phyloP scores from a whole-genome alignment of 768 basidiomycete genomes.

The Glaciozyma martinii region DNA sequence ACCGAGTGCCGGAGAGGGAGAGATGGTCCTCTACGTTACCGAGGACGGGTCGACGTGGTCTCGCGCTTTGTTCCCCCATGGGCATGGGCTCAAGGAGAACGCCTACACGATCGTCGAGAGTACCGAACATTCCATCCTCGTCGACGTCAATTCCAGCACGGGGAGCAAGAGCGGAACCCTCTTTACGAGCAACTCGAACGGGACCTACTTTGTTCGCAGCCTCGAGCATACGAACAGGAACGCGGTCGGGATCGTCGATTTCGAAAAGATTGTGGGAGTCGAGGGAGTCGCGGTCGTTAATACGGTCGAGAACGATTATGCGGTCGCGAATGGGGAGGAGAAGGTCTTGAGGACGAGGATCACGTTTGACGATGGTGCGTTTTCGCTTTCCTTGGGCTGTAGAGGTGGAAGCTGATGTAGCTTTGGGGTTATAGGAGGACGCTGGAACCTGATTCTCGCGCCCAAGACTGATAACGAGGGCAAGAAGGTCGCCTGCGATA shows the following conservation, averaged over 20 bases:
- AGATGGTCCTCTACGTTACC: conserved; percentile 78
- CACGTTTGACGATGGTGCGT: conserved; percentile 76
- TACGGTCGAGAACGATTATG: conserved; percentile 68
- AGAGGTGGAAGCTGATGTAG: conserved; percentile 19
- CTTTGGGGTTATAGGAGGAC: conserved; percentile 46
- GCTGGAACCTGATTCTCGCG: conserved; percentile 64
- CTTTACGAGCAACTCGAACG: conserved; percentile 87
- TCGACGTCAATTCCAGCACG: conserved; percentile 72
- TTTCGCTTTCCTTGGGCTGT: background rate
- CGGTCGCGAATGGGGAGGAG: conserved; percentile 63
- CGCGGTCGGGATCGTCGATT: conserved; percentile 79
- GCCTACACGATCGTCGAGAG: conserved; percentile 94
- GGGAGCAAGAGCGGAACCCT: conserved; percentile 66
- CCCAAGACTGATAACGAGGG: conserved; percentile 55
- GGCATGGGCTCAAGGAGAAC: conserved; percentile 62
- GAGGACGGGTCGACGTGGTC: conserved; percentile 78
- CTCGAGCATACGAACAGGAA: conserved; percentile 90
- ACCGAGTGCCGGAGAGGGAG: conserved; percentile 52
- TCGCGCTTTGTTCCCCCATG: conserved; percentile 82
- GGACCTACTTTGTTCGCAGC: conserved; percentile 86
- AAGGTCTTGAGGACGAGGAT: conserved; percentile 70
- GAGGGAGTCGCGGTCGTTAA: conserved; percentile 82
- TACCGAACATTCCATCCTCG: conserved; percentile 82
- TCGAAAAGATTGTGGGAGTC: conserved; percentile 73
- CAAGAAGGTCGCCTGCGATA: conserved; percentile 55